phyloP scores from a whole-genome alignment of 257 asterid species.

The Nicotiana noctiflora region DNA sequence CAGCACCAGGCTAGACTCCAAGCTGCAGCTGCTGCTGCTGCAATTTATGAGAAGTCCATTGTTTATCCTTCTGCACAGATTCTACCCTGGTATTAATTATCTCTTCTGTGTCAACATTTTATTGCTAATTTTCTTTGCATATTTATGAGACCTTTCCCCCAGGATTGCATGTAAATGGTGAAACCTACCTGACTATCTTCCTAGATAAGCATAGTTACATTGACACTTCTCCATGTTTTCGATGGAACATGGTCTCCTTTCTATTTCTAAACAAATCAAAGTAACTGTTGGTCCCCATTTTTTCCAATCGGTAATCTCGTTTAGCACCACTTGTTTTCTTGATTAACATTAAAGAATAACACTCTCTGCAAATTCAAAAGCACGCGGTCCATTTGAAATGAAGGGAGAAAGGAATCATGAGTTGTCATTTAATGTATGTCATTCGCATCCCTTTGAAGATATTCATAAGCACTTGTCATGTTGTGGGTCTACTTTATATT shows the following conservation, averaged over 20 bases:
- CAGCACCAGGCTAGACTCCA: constrained; percentile 70
- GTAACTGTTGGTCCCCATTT: no score
- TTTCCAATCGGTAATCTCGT: no score
- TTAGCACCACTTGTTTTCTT: no score
- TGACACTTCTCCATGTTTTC: no score
- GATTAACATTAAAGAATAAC: no score
- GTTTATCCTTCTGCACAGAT: constrained; percentile 76
- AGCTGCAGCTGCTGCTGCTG: constrained; percentile 83
- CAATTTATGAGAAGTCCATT: constrained; percentile 72
- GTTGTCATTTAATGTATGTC: no score
- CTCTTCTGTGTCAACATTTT: neutral
- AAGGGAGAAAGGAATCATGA: no score
- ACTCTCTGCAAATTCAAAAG: no score
- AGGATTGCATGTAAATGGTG: neutral
- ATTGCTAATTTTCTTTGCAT: constrained; percentile 1
- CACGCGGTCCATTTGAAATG: no score
- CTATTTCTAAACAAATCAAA: no score
- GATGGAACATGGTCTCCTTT: neutral
- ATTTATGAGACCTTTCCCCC: neutral
- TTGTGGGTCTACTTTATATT: neutral
- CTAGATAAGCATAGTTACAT: neutral
- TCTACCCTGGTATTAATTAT: constrained; percentile 40
- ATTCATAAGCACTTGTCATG: neutral
- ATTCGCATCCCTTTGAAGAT: no score
- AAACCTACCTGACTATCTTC: neutral